Evolutionary conservation across 805 yeast genomes (phyloP), one percentile per base, ranked within the genome.

Genomic region (Candida tammaniensis): DNA sequence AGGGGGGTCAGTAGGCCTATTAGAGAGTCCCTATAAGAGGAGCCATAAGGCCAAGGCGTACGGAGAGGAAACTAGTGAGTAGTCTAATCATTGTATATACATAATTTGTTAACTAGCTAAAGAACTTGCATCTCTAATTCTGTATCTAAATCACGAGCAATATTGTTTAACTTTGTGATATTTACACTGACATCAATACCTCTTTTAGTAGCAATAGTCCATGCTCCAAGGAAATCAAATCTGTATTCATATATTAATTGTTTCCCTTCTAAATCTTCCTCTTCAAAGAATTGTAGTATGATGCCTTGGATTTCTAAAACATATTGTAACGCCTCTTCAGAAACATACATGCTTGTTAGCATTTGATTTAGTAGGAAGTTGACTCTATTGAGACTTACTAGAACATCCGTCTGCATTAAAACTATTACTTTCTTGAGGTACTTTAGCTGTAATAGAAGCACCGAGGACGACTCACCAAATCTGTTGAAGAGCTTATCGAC

Each of bases 171-270:
- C 8, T n/a, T 15, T 20, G 9, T 16, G 18, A 13, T 8, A 24
- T 34, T 34, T 5, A 3, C 13, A 17, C 5, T 12, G 4, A 21
- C 26, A 3, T n/a, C 12, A 2, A 23, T 28, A 9, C 18, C 18
- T 13, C 24, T 11, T 15, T 40, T 30, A n/a, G 18, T 19, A 11
- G 22, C 14, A 14, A 55, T 23, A 5, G 64, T 49, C 72, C 72
- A 67, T 3, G 60, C 48, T 2, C 57, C 70, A 25, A 66, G 26
- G 6, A 62, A 50, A 37, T 67, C 72, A 35, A 47, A 57, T 32
- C 46, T 48, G 43, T 64, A 64, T 13, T 42, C 46, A 17, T 48
- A 35, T 1, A 63, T 20, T 3, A 59, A 38, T 5, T 20, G 19
- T 7, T 33, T 17, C 2, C 52, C 55, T 20, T 49, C 54, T 3